phyloP scores from a whole-genome alignment of 768 basidiomycete genomes.

The Galerina marginata region DNA sequence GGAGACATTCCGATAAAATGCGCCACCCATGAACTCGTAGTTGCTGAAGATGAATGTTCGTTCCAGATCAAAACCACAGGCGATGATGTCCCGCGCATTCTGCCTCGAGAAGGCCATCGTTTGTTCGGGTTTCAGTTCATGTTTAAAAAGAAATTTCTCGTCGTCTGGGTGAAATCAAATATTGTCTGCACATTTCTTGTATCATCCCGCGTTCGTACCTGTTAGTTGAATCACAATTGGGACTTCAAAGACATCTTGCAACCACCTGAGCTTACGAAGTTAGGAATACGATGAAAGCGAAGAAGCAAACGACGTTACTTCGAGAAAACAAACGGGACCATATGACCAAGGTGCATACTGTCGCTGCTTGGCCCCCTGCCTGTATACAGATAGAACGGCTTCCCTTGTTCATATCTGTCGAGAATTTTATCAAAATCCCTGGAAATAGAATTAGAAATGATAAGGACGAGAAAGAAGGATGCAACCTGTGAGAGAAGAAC shows the following conservation, averaged over 20 bases:
- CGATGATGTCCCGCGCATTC: slow-evolving; percentile 97
- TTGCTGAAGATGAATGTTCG: slow-evolving; percentile 98
- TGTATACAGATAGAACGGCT: slow-evolving; percentile 98
- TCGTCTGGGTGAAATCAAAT: slow-evolving; percentile 64
- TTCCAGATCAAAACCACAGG: slow-evolving; percentile 88
- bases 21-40: slow-evolving; percentile 86
- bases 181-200: neutral
- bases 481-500: slow-evolving; percentile 98
- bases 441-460: neutral
- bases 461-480: neutral
- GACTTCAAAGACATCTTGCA: slow-evolving; percentile 95
- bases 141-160: slow-evolving; percentile 99
- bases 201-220: slow-evolving; percentile 51
- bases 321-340: slow-evolving; percentile 97
- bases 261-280: slow-evolving; percentile 65
- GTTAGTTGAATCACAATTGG: slow-evolving; percentile 96
- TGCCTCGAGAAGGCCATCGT: slow-evolving; percentile 78
- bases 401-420: slow-evolving; percentile 94
- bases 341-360: slow-evolving; percentile 97
- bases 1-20: slow-evolving; percentile 94
- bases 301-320: slow-evolving; percentile 60
- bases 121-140: slow-evolving; percentile 89
- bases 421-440: slow-evolving; percentile 95
- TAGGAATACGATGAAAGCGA: neutral
- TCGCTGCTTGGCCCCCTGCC: slow-evolving; percentile 96